These are phyloP conservation scores for Lunasporangiospora selenospora DNA, from an alignment of 192 early-diverging fungal species.

Conservation along the genomic window DNA sequence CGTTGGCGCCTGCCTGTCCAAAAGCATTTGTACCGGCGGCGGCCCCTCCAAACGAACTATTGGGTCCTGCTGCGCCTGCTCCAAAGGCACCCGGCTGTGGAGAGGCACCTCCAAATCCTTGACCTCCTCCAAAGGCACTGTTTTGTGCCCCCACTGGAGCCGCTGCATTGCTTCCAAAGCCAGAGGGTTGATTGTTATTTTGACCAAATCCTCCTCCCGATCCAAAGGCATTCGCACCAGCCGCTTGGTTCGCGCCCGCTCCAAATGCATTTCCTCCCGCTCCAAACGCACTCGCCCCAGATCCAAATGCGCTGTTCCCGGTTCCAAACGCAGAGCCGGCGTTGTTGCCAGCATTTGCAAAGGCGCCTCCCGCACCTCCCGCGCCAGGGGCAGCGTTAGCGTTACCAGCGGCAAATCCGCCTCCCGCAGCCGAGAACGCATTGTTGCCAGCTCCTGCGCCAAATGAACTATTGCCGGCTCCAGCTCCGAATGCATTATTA, in stretches of 20 bases:
- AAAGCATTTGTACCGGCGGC: slow-evolving; percentile 5
- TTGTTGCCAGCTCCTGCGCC: no score
- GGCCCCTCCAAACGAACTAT: slow-evolving; percentile 6
- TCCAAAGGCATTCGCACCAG: slow-evolving; percentile 20
- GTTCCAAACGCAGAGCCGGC: no score
- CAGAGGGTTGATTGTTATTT: slow-evolving; percentile 7
- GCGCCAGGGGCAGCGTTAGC: no score
- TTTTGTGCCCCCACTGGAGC: neutral
- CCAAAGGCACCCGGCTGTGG: slow-evolving; percentile 16
- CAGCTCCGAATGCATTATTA: neutral
- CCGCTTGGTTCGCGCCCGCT: slow-evolving; percentile 9
- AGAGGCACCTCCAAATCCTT: neutral
- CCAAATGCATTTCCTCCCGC: slow-evolving; percentile 15
- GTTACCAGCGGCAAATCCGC: no score
- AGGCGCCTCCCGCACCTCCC: no score
- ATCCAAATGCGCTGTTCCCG: no score
- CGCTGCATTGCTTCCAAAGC: slow-evolving; percentile 24
- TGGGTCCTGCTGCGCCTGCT: neutral
- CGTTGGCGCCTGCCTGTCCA: neutral
- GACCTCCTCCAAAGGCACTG: slow-evolving; percentile 12
- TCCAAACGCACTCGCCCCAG: slow-evolving; percentile 2
- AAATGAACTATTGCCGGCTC: no score
- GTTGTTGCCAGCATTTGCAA: no score
- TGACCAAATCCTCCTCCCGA: slow-evolving; percentile 20
- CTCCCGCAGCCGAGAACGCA: no score